These are phyloP conservation scores for Neofusicoccum ribis DNA, from an alignment of 2,329 filamentous ascomycete genomes.

Conservation along the genomic window DNA sequence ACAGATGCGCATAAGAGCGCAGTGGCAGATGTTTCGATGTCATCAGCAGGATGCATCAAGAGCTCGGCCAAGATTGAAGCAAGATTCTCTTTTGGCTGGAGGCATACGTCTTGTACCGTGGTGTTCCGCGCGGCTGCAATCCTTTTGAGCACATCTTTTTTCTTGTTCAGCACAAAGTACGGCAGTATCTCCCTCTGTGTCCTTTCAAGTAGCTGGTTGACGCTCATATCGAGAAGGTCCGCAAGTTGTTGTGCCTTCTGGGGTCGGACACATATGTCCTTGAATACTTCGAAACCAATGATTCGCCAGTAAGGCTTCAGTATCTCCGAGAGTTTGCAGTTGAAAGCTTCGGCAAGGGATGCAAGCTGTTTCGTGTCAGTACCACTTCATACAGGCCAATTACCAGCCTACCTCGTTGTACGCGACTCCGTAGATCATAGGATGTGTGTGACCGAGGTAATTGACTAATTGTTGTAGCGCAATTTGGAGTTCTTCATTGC, in stretches of 20 bases:
- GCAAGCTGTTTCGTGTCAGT: constrained; percentile 54
- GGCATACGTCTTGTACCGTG: constrained; percentile 61
- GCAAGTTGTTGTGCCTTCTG: constrained; percentile 79
- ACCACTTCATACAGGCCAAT: not conserved
- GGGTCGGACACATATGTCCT: constrained; percentile 77
- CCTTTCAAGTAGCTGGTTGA: constrained; percentile 70
- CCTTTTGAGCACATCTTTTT: constrained; percentile 74
- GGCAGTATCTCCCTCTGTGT: constrained; percentile 84
- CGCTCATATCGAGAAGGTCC: constrained; percentile 74
- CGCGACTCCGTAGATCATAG: constrained; percentile 75
- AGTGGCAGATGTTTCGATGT: constrained; percentile 68
- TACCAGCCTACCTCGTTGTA: constrained; percentile 67
- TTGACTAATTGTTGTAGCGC: constrained; percentile 81
- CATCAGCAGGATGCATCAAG: constrained; percentile 60
- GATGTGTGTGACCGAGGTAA: constrained; percentile 81
- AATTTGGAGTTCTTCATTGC: constrained; percentile 82
- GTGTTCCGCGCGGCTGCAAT: constrained; percentile 70
- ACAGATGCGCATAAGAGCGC: constrained; percentile 68
- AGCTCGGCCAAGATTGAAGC: constrained; percentile 60
- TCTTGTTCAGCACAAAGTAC: constrained; percentile 77
- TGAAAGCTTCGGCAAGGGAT: constrained; percentile 67
- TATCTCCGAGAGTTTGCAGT: constrained; percentile 64
- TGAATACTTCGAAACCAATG: constrained; percentile 77
- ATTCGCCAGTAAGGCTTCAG: constrained; percentile 88
- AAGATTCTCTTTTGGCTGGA: constrained; percentile 55